These are phyloP conservation scores for Ormosia semicastrata DNA, from an alignment of 306 rosid species.

Conservation along the genomic window DNA sequence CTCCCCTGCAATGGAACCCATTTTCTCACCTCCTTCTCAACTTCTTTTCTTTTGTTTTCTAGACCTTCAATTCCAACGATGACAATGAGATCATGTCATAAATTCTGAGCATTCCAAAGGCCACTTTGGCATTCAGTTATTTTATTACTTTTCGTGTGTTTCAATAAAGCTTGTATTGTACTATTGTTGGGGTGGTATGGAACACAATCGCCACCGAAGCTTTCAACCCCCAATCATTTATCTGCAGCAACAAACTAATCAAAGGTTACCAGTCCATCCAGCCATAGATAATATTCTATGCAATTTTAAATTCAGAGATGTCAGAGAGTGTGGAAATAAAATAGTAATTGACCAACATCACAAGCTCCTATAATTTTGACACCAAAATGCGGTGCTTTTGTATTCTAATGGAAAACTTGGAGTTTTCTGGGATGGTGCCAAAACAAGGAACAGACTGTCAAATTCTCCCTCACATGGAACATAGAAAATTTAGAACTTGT, in stretches of 20 bases:
- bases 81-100: conserved; percentile 28
- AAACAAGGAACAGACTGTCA: conserved; percentile 59
- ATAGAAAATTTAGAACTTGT: background rate
- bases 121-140: conserved; percentile 27
- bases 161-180: conserved; percentile 10
- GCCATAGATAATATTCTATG: conserved; percentile 22
- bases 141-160: conserved; percentile 28
- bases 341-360: conserved; percentile 32
- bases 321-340: conserved; percentile 15
- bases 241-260: conserved; percentile 61
- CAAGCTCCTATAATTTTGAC: conserved; percentile 20
- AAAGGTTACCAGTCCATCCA: conserved; percentile 27
- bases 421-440: conserved; percentile 46
- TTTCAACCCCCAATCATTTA: conserved; percentile 50
- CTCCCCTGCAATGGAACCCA: conserved; percentile 65
- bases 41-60: background rate
- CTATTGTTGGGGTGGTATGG: conserved; percentile 27
- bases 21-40: conserved; percentile 37
- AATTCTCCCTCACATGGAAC: conserved; percentile 49
- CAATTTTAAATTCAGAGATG: conserved; percentile 28
- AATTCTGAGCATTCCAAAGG: conserved; percentile 26
- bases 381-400: conserved; percentile 36
- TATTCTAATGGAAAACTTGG: conserved; percentile 45
- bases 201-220: conserved; percentile 45
- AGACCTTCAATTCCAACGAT: conserved; percentile 36